A percentile compares a stretch with the other conserved stretches of the same genome.
These are phyloP conservation scores for Juncus inflexus DNA, from an alignment of 176 grass and related monocot species.

Conservation along the genomic window DNA sequence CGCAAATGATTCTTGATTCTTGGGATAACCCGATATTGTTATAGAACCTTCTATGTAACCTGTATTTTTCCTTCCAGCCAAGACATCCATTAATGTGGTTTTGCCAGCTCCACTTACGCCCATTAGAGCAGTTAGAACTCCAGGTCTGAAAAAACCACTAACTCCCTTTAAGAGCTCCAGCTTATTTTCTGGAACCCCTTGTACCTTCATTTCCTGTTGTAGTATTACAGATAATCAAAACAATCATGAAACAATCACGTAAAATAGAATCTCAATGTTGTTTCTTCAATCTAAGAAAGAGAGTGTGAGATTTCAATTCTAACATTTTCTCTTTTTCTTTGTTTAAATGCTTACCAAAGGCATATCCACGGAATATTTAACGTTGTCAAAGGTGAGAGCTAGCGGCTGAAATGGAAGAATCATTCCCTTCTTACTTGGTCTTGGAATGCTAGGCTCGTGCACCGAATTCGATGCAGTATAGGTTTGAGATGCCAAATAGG, in stretches of 20 bases:
- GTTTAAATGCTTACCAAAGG: slow-evolving; percentile 47
- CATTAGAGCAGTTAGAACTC: slow-evolving; percentile 39
- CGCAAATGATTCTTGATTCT: slow-evolving; percentile 40
- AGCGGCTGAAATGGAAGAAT: slow-evolving; percentile 71
- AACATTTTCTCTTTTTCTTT: too few relatives aligned
- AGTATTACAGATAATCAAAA: too few relatives aligned
- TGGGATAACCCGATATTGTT: slow-evolving; percentile 22
- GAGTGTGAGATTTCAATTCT: too few relatives aligned
- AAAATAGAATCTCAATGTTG: too few relatives aligned
- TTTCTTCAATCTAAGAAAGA: too few relatives aligned
- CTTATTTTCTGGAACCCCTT: slow-evolving; percentile 6
- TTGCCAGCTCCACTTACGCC: slow-evolving; percentile 35
- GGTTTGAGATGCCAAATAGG: too few relatives aligned
- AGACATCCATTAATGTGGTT: slow-evolving; percentile 34
- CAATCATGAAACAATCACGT: too few relatives aligned
- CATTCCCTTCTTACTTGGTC: slow-evolving; percentile 59
- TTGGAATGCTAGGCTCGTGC: not conserved
- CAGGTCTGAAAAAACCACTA: slow-evolving; percentile 36
- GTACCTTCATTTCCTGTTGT: slow-evolving; percentile 28
- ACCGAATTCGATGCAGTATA: too few relatives aligned
- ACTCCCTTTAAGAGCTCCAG: slow-evolving; percentile 33
- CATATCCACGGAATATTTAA: slow-evolving; percentile 79
- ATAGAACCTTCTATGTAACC: slow-evolving; percentile 33
- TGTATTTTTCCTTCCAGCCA: slow-evolving; percentile 33
- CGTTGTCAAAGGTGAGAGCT: slow-evolving; percentile 54